Base-by-base conservation (phyloP, 352 stramenopile species). In the Pythium aristosporum region DNA sequence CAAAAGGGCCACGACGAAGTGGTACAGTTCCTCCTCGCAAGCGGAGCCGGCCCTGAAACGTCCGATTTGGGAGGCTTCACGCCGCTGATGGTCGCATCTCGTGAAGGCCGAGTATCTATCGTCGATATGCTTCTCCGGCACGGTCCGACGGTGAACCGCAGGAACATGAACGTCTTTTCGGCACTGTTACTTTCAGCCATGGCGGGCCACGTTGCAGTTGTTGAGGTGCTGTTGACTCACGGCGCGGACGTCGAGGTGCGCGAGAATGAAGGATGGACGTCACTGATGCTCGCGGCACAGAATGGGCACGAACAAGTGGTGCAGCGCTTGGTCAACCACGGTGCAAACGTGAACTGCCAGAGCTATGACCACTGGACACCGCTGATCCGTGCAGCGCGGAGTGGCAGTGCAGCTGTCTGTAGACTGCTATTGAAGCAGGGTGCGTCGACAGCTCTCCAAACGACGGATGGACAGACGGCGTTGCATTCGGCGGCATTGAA, bases 391-490 rank as follows among this genome's bases (percentile, higher is more conserved):
- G 41, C 54, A 20, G 42, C 28, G 8, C 23, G 18, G 4, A 42
- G 30, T 9, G 41, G 54, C 39, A 21, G 52, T 18, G 43, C 23
- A 5, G 18, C n/a, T 5, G 25, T 61, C 0, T 61, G 54, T 43
- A 3, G 1, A 32, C 15, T 61, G 54, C 39, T 61, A 2, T 7
- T 61, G 1, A 9, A 32, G 5, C 13, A 32, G 18, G 41, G 42
- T 8, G 54, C 54, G 3, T 51, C 25, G 25, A 42, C 10, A 21
- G 16, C 5, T 13, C 9, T 42, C 20, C 41, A 44, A n/a, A 42
- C 6, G 23, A 32, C n/a, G 18, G 54, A 61, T 34, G 54, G 54
- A 4, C 43, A 44, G 2, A 61, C 54, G 20, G 54, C 54, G 16
- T 44, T 61, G 13, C 54, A 61, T 13, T n/a, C n/a, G n/a, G 3